phyloP scores from a whole-genome alignment of 805 yeast species.

The Candida methanosorbosa region DNA sequence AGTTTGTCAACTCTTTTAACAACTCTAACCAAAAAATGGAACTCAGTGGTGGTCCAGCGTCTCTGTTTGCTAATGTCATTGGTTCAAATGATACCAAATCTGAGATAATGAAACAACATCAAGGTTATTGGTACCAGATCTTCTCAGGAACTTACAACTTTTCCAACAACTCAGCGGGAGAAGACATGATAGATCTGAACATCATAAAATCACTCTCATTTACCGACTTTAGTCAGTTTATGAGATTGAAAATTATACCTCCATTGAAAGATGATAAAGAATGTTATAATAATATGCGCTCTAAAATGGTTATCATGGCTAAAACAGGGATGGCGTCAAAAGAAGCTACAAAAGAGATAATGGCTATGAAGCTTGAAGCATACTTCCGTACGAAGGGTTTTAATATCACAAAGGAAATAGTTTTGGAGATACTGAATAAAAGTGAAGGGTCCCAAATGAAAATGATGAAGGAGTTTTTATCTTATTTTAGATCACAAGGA shows the following conservation, averaged over 20 bases:
- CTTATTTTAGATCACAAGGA: conserved; percentile 33
- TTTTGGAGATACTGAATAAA: conserved; percentile 28
- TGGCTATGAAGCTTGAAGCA: conserved; percentile 31
- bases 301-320: conserved; percentile 35
- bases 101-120: conserved; percentile 32
- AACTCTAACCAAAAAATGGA: conserved; percentile 10
- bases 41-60: conserved; percentile 12
- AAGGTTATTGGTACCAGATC: conserved; percentile 41
- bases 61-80: conserved; percentile 17
- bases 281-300: no score
- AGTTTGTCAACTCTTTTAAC: conserved; percentile 24
- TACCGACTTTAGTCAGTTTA: not conserved
- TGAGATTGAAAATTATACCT: conserved; percentile 22
- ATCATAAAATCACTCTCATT: conserved; percentile 13
- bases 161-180: conserved; percentile 17
- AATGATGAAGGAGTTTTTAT: conserved; percentile 32
- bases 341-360: conserved; percentile 26
- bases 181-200: conserved; percentile 24
- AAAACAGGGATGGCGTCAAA: conserved; percentile 26
- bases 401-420: conserved; percentile 30
- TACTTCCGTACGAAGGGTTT: conserved; percentile 40
- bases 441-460: conserved; percentile 28
- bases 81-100: conserved; percentile 12
- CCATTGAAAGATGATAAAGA: conserved; percentile 19
- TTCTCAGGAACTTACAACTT: conserved; percentile 33